Evolutionary conservation across 305 asterid species (phyloP).

Genomic region (Striga hermonthica): DNA sequence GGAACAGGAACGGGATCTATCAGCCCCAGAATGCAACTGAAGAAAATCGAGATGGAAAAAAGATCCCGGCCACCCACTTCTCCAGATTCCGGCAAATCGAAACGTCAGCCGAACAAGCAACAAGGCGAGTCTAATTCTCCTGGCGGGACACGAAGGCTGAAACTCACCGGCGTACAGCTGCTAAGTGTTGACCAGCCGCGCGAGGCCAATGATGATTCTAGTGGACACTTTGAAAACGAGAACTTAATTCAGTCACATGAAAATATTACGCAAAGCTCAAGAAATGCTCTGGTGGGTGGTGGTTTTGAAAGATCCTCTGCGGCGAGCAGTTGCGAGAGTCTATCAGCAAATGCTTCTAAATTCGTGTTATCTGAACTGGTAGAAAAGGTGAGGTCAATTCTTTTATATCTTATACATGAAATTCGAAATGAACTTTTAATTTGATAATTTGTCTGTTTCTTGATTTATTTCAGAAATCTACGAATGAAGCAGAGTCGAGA

Average conservation of each 20-base stretch:
- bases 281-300: no score
- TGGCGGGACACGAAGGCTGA: constrained; percentile 60
- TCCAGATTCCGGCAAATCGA: constrained; percentile 56
- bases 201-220: constrained; percentile 42
- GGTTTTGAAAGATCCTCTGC: no score
- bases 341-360: constrained; percentile 37
- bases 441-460: constrained; percentile 21
- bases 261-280: constrained; percentile 36
- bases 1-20: constrained; percentile 60
- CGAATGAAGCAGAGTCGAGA: constrained; percentile 46
- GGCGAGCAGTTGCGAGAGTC: constrained; percentile 35
- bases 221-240: constrained; percentile 39
- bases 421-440: background rate
- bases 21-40: constrained; percentile 76
- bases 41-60: constrained; percentile 63
- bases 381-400: constrained; percentile 45
- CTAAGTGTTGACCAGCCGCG: constrained; percentile 38
- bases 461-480: constrained; percentile 48
- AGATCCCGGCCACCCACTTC: constrained; percentile 69
- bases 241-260: constrained; percentile 38
- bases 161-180: constrained; percentile 19
- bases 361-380: constrained; percentile 31
- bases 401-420: constrained; percentile 1
- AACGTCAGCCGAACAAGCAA: constrained; percentile 57
- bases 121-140: constrained; percentile 57